Evolutionary conservation across 257 asterid genomes (phyloP), one percentile per base, ranked within the genome.

Genomic region (Ilex asprella): DNA sequence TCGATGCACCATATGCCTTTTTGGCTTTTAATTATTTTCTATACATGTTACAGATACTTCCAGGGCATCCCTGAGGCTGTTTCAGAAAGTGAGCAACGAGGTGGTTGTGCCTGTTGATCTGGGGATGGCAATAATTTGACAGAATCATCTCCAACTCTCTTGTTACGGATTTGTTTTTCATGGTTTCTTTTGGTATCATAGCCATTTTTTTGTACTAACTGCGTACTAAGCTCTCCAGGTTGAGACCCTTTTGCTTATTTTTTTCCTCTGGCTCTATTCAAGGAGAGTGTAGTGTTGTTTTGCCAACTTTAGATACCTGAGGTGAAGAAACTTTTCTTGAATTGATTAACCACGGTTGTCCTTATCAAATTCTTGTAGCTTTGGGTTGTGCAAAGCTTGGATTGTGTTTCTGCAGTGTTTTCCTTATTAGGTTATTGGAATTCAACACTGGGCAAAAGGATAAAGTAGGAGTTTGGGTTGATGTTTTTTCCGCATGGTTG

Each of bases 61-160:
- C 97, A 86, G 64, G 80, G 82, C 73, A 84, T 88, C 62, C 95
- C 95, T 0, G 98, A 92, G 68, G 79, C 79, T 49, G 87, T 82
- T 58, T 76, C 97, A 21, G 98, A 88, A 69, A 69, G 84, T 0
- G 97, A 84, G 70, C 97, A 84, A 73, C 83, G 79, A 69, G 95
- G 98, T 49, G 95, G 95, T 12, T 91, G 96, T 55, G 92, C 95
- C 3, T 91, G 98, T 80, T 91, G 83, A 86, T 70, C 58, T 54
- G 32, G 65, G 65, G 63, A 21, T n/a, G 21, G 62, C 69, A 54
- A 59, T 52, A 30, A 30, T 59, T 62, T 56, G 41, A 35, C 52
- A 29, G 65, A 57, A 35, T 55, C 66, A 49, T 66, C 46, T 39
- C 41, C 64, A 71, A 66, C 56, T 52, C 12, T 30, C 56, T 54